Base-by-base conservation (phyloP, 2,329 filamentous ascomycete species). In the Aspergillus sp. region DNA sequence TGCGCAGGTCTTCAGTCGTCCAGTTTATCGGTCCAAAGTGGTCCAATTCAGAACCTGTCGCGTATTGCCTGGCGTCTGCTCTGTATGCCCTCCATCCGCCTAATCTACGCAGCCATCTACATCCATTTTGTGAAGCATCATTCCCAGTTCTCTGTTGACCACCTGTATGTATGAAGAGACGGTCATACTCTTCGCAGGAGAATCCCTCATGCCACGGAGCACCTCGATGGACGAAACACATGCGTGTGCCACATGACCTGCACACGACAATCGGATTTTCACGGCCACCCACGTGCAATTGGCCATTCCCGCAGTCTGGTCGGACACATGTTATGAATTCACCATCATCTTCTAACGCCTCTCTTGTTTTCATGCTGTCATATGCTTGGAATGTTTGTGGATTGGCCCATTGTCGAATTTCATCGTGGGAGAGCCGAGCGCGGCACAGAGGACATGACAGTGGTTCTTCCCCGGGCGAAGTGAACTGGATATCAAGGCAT, bases 211-310 rank as follows among this genome's bases (percentile, higher is more conserved):
- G 54, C 53, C 53, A 57, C 5, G 46, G 41, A 6, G 23, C 49
- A 12, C 47, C 32, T 7, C 51, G 48, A 47, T 57, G 53, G 15
- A 49, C 51, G 22, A 54, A 55, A 27, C 51, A 56, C 20, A 51
- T 56, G 22, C 49, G 46, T 27, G 46, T 52, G 7, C 54, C 54
- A 20, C 54, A 55, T 1, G 51, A 50, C 15, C 46, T 41, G 41
- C 53, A 56, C 5, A 51, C 49, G 19, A 55, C 52, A 27, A 56
- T 49, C 3, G 54, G 54, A 17, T 50, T 49, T 23, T 50, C 52
- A 9, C 48, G 38, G 2, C 54, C 52, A 20, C 52, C 54, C 9
- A 43, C 50, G 42, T 56, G 54, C 15, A 56, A 30, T 19, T 56
- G 52, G 30, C 54, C 54, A 48, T 49, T 53, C 41, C 54, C 46